phyloP scores from a whole-genome alignment of 2,329 filamentous ascomycete species.

The Scedosporium apiospermum region DNA sequence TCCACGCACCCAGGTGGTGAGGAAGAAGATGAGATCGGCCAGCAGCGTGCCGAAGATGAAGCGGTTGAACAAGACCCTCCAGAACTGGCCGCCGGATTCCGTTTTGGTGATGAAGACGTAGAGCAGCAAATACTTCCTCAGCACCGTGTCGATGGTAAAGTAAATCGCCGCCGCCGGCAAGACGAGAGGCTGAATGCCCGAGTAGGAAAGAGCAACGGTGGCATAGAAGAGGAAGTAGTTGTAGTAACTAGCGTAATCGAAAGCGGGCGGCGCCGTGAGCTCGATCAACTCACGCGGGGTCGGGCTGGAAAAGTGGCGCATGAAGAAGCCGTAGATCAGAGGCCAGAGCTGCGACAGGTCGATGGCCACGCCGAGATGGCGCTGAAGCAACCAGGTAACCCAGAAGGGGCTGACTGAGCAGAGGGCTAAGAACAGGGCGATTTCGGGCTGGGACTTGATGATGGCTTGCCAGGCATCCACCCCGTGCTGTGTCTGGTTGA shows the following conservation, averaged over 20 bases:
- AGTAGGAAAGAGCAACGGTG: conserved; percentile 79
- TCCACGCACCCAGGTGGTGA: conserved; percentile 64
- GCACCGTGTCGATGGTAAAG: conserved; percentile 74
- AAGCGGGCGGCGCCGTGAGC: conserved; percentile 80
- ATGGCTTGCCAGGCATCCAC: conserved; percentile 62
- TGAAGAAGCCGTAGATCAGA: conserved; percentile 74
- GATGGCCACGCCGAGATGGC: conserved; percentile 86
- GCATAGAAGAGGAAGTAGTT: conserved; percentile 96
- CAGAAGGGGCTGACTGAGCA: conserved; percentile 83
- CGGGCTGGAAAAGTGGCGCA: conserved; percentile 73
- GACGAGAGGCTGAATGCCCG: conserved; percentile 76
- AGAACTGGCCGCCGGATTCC: conserved; percentile 87
- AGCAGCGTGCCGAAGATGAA: conserved; percentile 74
- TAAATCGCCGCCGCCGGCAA: conserved; percentile 82
- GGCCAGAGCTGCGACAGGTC: conserved; percentile 86
- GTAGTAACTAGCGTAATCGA: conserved; percentile 95
- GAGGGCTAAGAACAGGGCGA: conserved; percentile 60
- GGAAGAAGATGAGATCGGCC: conserved; percentile 66
- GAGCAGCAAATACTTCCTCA: conserved; percentile 92
- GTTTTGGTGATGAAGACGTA: conserved; percentile 97
- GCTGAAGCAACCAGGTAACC: conserved; percentile 87
- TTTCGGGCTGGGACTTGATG: conserved; percentile 50
- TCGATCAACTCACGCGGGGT: conserved; percentile 89
- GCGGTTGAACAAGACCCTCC: conserved; percentile 89
- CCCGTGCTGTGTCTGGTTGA: conserved; percentile 46